These are phyloP conservation scores for Paratinospora sagittata DNA, from an alignment of 164 flowering plant species.

Conservation along the genomic window DNA sequence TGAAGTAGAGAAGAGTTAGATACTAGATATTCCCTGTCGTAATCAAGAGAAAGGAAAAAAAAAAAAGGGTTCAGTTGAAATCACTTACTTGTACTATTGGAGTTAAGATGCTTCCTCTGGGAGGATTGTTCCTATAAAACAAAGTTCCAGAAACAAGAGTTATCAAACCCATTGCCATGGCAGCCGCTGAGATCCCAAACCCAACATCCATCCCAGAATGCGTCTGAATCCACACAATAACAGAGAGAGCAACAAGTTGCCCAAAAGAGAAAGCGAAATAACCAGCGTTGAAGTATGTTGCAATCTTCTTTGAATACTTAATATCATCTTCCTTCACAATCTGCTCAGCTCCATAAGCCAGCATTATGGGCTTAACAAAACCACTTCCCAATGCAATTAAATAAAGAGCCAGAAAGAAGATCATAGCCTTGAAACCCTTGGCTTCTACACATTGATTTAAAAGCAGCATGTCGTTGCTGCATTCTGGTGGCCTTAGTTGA, in stretches of 20 bases:
- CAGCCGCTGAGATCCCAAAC: constrained; percentile 83
- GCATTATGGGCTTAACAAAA: constrained; percentile 89
- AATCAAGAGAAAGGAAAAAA: no score
- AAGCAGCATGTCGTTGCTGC: constrained; percentile 52
- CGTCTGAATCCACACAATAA: constrained; percentile 87
- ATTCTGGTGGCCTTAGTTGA: constrained; percentile 72
- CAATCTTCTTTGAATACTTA: constrained; percentile 62
- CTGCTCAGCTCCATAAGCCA: constrained; percentile 92
- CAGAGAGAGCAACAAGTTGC: constrained; percentile 77
- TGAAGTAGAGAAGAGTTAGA: no score
- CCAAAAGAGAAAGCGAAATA: constrained; percentile 90
- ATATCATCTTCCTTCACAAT: constrained; percentile 36
- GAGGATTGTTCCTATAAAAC: constrained; percentile 68
- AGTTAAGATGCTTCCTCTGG: constrained; percentile 79
- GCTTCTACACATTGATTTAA: constrained; percentile 35
- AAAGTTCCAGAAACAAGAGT: constrained; percentile 62
- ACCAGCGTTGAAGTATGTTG: constrained; percentile 83
- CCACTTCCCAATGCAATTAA: constrained; percentile 93
- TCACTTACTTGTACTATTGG: constrained; percentile 76
- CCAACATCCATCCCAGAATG: constrained; percentile 95
- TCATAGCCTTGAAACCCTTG: constrained; percentile 44
- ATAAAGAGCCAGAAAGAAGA: constrained; percentile 56
- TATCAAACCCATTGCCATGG: constrained; percentile 79
- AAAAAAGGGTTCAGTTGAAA: background rate
- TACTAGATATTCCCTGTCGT: no score